These are phyloP conservation scores for Limonium bicolor DNA, from an alignment of 148 eudicot genomes.

Conservation along the genomic window DNA sequence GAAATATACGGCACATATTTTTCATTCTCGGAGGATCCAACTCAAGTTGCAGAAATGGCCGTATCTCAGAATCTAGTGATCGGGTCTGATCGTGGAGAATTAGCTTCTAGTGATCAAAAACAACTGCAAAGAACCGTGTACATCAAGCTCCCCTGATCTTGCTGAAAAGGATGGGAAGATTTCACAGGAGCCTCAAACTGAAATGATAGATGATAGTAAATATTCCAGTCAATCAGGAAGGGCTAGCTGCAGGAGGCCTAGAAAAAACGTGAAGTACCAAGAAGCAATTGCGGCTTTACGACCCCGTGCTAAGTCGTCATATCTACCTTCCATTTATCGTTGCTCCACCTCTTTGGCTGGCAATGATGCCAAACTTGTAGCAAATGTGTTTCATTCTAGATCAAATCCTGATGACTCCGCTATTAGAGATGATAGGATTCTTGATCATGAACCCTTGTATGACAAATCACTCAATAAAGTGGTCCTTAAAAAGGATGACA, in stretches of 20 bases:
- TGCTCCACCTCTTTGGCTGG: slow-evolving; percentile 1
- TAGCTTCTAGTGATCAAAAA: neutral
- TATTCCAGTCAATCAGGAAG: neutral
- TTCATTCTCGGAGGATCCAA: neutral
- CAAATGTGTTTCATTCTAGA: neutral
- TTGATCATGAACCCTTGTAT: neutral
- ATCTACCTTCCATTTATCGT: neutral
- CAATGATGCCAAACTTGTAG: neutral
- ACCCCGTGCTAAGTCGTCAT: neutral
- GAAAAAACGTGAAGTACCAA: slow-evolving; percentile 5
- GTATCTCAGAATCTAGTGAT: neutral
- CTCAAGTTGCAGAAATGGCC: neutral
- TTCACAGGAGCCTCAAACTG: slow-evolving; percentile 3
- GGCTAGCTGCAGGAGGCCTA: slow-evolving; percentile 2
- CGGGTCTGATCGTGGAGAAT: neutral
- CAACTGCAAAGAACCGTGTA: neutral
- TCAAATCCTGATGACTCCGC: neutral
- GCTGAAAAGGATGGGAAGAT: slow-evolving; percentile 4
- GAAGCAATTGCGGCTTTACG: slow-evolving; percentile 6
- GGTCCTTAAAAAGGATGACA: neutral
- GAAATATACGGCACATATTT: neutral
- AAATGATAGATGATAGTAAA: neutral
- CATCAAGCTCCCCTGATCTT: slow-evolving; percentile 4
- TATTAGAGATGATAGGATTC: neutral
- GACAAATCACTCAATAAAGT: neutral